Base-by-base conservation (phyloP, 441 rosid genomes). In the Lepidium campestre region DNA sequence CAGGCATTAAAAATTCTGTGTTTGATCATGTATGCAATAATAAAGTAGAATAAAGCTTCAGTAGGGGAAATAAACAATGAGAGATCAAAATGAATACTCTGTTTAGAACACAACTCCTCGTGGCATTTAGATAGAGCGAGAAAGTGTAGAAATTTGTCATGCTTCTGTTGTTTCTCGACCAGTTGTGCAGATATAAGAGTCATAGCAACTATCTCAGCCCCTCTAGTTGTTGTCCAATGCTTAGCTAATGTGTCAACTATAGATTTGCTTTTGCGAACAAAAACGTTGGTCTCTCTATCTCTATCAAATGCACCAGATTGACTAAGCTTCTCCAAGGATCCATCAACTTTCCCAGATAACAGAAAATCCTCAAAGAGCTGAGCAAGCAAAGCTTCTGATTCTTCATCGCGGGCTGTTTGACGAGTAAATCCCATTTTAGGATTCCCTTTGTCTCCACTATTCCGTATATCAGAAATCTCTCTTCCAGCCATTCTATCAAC, bases 171-270 rank as follows among this genome's bases (percentile, higher is more conserved):
- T 84, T 94, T 94, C 74, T 89, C 99, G 55, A 76, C 62, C 55
- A 91, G 86, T 72, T 91, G 99, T 62, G 82, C 73, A 48, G 89
- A 85, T 35, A 91, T 68, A 60, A 87, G 85, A 42, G 87, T 75
- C 89, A 85, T 79, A 35, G 94, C 81, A 76, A 91, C 83, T 68
- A 94, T 85, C 81, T 94, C 99, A 75, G 89, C 93, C 52, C 98
- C 99, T 80, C 98, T 89, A 62, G 97, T 91, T 55, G 97, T 91
- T 64, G 98, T 91, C 99, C 98, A 94, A 75, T 94, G 99, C 80
- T 94, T 94, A 71, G 98, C 93, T 72, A 94, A 85, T 71, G 96
- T 89, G 83, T 91, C 94, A 48, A 89, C 90, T 27, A 94, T 89
- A 6, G 90, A 86, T 82, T 85, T 91, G 78, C 99, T 94, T 57